Evolutionary conservation across 306 rosid genomes (phyloP).

Genomic region (Pterocarpus macrocarpus): DNA sequence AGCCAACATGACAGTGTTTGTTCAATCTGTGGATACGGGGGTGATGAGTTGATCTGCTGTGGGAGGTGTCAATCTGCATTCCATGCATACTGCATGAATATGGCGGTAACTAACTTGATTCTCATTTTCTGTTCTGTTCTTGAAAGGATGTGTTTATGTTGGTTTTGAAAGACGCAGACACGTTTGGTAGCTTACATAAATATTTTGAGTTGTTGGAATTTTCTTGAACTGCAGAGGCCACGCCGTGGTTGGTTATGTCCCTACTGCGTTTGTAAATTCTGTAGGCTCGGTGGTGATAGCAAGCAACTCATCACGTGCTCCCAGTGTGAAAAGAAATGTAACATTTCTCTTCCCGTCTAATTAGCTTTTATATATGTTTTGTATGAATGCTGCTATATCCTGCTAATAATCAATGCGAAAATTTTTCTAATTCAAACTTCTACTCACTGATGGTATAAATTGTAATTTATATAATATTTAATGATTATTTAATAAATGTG

Average conservation of each 20-base stretch:
- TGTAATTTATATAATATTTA: too few relatives aligned
- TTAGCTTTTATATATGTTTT: too few relatives aligned
- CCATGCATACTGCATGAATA: constrained; percentile 46
- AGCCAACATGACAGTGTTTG: constrained; percentile 52
- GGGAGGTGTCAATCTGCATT: constrained; percentile 47
- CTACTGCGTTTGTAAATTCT: constrained; percentile 53
- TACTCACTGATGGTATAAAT: too few relatives aligned
- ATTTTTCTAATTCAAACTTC: too few relatives aligned
- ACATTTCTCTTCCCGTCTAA: neutral
- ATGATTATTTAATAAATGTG: too few relatives aligned
- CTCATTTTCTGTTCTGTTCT: constrained; percentile 10
- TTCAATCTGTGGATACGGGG: constrained; percentile 51
- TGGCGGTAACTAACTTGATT: constrained; percentile 45
- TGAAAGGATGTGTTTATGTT: neutral
- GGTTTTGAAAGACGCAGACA: neutral
- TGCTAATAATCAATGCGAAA: too few relatives aligned
- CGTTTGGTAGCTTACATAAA: neutral
- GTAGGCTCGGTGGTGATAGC: constrained; percentile 13
- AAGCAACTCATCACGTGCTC: constrained; percentile 38
- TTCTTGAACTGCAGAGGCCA: constrained; percentile 43
- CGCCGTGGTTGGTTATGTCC: constrained; percentile 52
- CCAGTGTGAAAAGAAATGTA: constrained; percentile 52
- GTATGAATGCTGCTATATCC: too few relatives aligned
- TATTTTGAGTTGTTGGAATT: neutral
- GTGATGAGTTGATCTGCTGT: constrained; percentile 58